phyloP scores from a whole-genome alignment of 495 filamentous ascomycete species.

The Hypoxylon perforatum region DNA sequence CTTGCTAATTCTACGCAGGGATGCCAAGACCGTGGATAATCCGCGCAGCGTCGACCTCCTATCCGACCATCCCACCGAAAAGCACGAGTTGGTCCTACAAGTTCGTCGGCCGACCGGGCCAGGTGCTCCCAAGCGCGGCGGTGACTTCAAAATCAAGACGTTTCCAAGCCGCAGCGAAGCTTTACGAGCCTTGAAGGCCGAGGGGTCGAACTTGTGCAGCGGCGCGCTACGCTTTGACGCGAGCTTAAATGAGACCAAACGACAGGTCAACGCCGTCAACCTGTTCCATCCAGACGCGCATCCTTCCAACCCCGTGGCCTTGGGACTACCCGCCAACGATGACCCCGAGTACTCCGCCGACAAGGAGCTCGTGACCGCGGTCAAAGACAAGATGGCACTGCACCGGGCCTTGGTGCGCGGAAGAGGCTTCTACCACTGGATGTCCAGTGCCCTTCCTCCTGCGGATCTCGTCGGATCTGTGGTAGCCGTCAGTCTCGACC shows the following conservation, averaged over 20 bases:
- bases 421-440: slow-evolving; percentile 11
- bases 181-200: not conserved
- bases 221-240: not conserved
- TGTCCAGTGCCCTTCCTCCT: not conserved
- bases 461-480: not conserved
- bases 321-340: not conserved
- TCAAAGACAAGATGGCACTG: slow-evolving; percentile 9
- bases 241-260: not conserved
- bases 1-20: too few relatives aligned
- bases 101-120: not conserved
- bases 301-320: not conserved
- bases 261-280: not conserved
- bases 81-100: not conserved
- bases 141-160: not conserved
- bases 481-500: not conserved
- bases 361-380: not conserved
- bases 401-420: slow-evolving; percentile 7
- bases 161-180: not conserved
- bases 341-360: not conserved
- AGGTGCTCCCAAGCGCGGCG: not conserved
- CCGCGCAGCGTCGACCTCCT: not conserved
- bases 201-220: not conserved
- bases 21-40: too few relatives aligned
- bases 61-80: not conserved
- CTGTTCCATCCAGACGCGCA: not conserved